A percentile compares a stretch with the other conserved stretches of the same genome.
phyloP scores from a whole-genome alignment of 208 protist genomes.

The Trypanosoma grayi region DNA sequence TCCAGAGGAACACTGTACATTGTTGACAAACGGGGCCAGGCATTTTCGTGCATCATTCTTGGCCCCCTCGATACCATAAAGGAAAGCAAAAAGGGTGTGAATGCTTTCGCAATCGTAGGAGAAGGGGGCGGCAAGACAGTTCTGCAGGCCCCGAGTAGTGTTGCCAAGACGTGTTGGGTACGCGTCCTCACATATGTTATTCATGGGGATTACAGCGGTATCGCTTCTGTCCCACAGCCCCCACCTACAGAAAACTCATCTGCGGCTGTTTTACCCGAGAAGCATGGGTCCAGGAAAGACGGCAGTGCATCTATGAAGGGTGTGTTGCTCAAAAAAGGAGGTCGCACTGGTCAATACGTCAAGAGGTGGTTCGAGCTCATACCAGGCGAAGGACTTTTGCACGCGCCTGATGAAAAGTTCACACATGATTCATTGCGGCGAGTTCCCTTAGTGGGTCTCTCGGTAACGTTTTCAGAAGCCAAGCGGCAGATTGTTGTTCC shows the following conservation, averaged over 20 bases:
- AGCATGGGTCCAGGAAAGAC: not conserved
- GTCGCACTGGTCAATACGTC: constrained; percentile 1
- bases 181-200: not conserved
- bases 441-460: constrained; percentile 11
- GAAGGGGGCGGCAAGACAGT: constrained; percentile 9
- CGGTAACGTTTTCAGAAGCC: constrained; percentile 8
- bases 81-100: constrained; percentile 4
- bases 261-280: not conserved
- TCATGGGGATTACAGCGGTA: not conserved
- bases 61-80: not conserved
- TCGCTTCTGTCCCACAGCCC: not conserved
- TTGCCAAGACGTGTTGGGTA: constrained; percentile 9
- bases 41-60: constrained; percentile 16
- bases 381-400: constrained; percentile 7
- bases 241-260: too few relatives aligned
- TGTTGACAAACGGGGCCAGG: not conserved
- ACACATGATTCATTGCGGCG: constrained; percentile 1
- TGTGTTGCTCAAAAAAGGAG: constrained; percentile 15
- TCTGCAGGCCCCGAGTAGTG: not conserved
- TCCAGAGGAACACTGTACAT: constrained; percentile 8
- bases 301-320: constrained; percentile 2
- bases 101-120: constrained; percentile 9
- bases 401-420: constrained; percentile 7
- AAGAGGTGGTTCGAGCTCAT: constrained; percentile 22
- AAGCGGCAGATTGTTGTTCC: constrained; percentile 12